Evolutionary conservation across 148 eudicot genomes (phyloP), one percentile per base, ranked within the genome.

Genomic region (Suaeda aralocaspica): DNA sequence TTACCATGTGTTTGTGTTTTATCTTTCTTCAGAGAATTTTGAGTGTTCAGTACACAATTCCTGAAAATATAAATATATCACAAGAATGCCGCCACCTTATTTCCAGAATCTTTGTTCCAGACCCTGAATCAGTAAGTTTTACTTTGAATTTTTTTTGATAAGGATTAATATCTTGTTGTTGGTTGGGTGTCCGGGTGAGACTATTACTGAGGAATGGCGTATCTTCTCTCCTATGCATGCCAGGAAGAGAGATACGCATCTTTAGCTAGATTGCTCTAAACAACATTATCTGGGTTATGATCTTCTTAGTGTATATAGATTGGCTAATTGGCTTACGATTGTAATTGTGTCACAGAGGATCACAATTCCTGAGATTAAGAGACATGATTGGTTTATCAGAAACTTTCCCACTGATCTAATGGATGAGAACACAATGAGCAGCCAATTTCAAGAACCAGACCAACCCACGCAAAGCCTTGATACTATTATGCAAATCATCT

Each of bases 381-480:
- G 74, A 72, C 91, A 89, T 19, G 78, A 65, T 57, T 94, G 98
- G 98, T 94, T 94, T 76, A 75, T 87, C 28, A 84, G 74, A 81
- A 91, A 94, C 77, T 95, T 91, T 49, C 98, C 98, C 7, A 82
- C 89, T 7, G 95, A 94, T 55, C 83, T 94, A 13, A 84, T 84
- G 87, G 86, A 94, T 29, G 95, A 84, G 66, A 86, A 74, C 46
- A 78, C 77, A 46, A 78, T 76, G 39, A 80, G 87, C 78, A 85
- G 74, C 86, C 89, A 83, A 80, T 91, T 91, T 69, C 84, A 89
- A 81, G 98, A 94, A 74, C 91, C 92, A 8, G 98, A 90, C 39
- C 89, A 88, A 50, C 97, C 97, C 51, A 87, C 89, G 87, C 98
- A 94, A 82, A 87, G 91, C 82, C 74, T 83, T 0, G 91, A 89